Conservation (phyloP, 352 stramenopile genomes). For the Globisporangium nagaii region DNA sequence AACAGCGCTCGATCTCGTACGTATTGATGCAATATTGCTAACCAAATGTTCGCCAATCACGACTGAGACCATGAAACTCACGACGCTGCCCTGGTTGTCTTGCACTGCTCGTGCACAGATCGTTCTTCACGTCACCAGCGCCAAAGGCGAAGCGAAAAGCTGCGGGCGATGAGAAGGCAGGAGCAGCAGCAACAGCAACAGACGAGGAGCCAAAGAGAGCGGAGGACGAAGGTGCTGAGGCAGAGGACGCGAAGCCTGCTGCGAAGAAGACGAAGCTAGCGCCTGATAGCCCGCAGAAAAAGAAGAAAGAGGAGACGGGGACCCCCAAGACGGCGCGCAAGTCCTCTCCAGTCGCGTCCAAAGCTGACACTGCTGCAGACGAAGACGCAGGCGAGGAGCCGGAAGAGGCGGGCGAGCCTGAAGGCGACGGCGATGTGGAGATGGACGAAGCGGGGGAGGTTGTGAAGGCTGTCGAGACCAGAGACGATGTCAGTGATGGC, state of each 20-base stretch:
- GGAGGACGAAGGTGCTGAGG: neutral
- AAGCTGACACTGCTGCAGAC: constrained; percentile 5
- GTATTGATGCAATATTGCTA: constrained; percentile 3
- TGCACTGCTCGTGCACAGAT: constrained; percentile 12
- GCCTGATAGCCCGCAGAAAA: neutral
- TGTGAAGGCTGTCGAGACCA: constrained; percentile 6
- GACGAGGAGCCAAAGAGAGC: neutral
- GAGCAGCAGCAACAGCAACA: neutral
- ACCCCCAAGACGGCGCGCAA: neutral
- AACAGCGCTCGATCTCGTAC: constrained; percentile 69
- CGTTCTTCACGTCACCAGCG: constrained; percentile 47
- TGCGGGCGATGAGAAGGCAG: constrained; percentile 1
- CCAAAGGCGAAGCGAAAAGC: constrained; percentile 30
- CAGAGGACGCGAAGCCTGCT: neutral
- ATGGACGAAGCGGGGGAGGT: constrained; percentile 10
- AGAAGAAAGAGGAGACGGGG: neutral
- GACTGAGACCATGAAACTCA: neutral
- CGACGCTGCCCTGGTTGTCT: neutral
- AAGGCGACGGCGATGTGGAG: constrained; percentile 22
- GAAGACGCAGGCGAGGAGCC: constrained; percentile 6
- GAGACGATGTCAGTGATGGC: constrained; percentile 9
- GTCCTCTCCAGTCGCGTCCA: neutral
- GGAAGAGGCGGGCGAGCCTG: constrained; percentile 18
- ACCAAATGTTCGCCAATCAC: too few relatives aligned
- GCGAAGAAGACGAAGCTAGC: constrained; percentile 7